phyloP scores from a whole-genome alignment of 1,139 yeast genomes.

The Blastobotrys indianensis region DNA sequence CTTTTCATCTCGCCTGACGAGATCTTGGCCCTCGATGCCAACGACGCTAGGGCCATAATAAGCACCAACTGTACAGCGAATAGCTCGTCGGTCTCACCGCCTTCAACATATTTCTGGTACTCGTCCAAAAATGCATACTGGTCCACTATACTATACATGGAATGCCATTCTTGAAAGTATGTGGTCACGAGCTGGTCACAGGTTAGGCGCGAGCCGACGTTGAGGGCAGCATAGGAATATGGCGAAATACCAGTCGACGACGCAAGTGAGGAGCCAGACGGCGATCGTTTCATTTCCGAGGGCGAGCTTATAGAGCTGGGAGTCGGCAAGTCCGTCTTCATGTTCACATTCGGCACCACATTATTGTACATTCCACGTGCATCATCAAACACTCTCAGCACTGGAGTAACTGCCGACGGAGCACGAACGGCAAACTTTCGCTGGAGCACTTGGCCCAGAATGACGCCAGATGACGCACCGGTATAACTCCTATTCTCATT shows the following conservation, averaged over 20 bases:
- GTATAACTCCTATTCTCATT: constrained; percentile 29
- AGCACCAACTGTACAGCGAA: constrained; percentile 40
- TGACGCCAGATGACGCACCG: constrained; percentile 34
- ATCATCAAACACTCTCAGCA: constrained; percentile 13
- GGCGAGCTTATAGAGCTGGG: neutral
- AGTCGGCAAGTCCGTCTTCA: neutral
- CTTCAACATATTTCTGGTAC: constrained; percentile 42
- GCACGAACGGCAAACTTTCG: constrained; percentile 26
- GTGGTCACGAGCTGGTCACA: constrained; percentile 35
- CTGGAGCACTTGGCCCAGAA: constrained; percentile 26
- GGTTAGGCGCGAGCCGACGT: constrained; percentile 22
- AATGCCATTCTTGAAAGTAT: constrained; percentile 78
- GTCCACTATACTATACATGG: constrained; percentile 61
- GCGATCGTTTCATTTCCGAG: too few relatives aligned
- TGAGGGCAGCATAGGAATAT: constrained; percentile 4
- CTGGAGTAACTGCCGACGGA: constrained; percentile 21
- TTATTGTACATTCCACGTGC: neutral
- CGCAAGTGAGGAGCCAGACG: neutral
- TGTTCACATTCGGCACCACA: too few relatives aligned
- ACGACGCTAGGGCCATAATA: constrained; percentile 39
- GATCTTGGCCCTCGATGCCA: constrained; percentile 16
- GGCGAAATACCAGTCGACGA: neutral
- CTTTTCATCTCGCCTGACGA: constrained; percentile 8
- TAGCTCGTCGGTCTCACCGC: constrained; percentile 4
- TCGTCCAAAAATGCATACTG: constrained; percentile 56